These are phyloP conservation scores for Xylaria cubensis DNA, from an alignment of 495 filamentous ascomycete genomes.

Conservation along the genomic window DNA sequence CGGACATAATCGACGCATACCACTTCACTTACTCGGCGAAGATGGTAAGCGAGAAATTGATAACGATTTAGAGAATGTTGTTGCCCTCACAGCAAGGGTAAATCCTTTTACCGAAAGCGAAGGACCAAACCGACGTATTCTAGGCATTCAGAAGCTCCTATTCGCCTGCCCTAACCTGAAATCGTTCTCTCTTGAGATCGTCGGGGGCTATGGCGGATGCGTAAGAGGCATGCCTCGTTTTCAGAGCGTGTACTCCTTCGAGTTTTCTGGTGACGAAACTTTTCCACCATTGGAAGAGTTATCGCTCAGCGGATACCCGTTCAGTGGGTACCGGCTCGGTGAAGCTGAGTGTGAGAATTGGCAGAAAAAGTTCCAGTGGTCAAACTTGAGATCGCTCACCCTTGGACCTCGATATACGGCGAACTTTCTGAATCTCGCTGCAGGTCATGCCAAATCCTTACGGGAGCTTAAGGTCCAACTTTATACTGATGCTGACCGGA, in stretches of 20 bases:
- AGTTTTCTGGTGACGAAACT: neutral
- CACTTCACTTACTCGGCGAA: slow-evolving; percentile 8
- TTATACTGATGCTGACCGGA: neutral
- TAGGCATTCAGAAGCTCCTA: slow-evolving; percentile 7
- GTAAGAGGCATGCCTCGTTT: neutral
- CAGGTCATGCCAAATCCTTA: neutral
- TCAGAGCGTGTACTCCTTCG: neutral
- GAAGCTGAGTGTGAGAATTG: neutral
- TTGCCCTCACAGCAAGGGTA: neutral
- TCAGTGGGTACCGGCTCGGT: neutral
- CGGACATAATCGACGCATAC: neutral
- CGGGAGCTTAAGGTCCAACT: neutral
- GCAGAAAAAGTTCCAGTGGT: slow-evolving; percentile 16
- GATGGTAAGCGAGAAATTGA: neutral
- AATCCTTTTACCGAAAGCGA: neutral
- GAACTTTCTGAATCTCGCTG: slow-evolving; percentile 5
- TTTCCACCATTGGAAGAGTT: slow-evolving; percentile 18
- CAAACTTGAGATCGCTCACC: slow-evolving; percentile 14
- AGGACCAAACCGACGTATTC: neutral
- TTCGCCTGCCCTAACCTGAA: slow-evolving; percentile 19
- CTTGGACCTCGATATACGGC: slow-evolving; percentile 10
- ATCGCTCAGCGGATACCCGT: slow-evolving; percentile 3
- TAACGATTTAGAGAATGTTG: neutral
- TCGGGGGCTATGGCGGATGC: slow-evolving; percentile 6
- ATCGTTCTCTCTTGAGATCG: neutral